phyloP scores from a whole-genome alignment of 139 green algal genomes.

The Chlorella ohadii region DNA sequence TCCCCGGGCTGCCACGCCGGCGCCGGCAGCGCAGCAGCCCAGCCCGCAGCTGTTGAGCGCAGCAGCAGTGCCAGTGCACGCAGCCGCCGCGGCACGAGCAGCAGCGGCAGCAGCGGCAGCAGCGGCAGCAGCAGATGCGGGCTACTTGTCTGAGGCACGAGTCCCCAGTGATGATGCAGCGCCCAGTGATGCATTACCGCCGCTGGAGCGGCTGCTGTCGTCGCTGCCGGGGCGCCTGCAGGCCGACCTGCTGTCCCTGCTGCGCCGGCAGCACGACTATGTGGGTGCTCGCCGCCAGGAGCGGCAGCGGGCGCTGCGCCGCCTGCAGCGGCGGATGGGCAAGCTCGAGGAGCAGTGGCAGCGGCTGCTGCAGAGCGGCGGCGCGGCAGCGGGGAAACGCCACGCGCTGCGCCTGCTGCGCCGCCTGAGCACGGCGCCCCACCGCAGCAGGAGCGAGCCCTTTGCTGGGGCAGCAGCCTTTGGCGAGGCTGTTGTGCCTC shows the following conservation, averaged over 20 bases:
- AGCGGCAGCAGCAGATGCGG: neutral
- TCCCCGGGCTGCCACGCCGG: neutral
- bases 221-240: neutral
- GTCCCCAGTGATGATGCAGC: too few relatives aligned
- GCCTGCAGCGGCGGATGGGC: neutral
- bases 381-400: neutral
- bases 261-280: slow-evolving; percentile 26
- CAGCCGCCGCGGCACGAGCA: too few relatives aligned
- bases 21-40: neutral
- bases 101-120: neutral
- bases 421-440: neutral
- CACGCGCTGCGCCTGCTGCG: neutral
- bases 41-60: neutral
- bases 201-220: neutral
- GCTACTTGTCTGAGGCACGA: too few relatives aligned
- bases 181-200: neutral
- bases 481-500: neutral
- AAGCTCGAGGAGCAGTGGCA: neutral
- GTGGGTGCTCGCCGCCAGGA: neutral
- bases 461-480: too few relatives aligned
- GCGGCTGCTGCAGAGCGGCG: neutral
- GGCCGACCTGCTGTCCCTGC: neutral
- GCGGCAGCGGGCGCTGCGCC: neutral
- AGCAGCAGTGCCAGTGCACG: neutral
- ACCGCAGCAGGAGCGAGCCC: neutral